Evolutionary conservation across 2,329 filamentous ascomycete species (phyloP), one percentile per base, ranked within the genome.

Genomic region (Exophiala phaeomuriformis): DNA sequence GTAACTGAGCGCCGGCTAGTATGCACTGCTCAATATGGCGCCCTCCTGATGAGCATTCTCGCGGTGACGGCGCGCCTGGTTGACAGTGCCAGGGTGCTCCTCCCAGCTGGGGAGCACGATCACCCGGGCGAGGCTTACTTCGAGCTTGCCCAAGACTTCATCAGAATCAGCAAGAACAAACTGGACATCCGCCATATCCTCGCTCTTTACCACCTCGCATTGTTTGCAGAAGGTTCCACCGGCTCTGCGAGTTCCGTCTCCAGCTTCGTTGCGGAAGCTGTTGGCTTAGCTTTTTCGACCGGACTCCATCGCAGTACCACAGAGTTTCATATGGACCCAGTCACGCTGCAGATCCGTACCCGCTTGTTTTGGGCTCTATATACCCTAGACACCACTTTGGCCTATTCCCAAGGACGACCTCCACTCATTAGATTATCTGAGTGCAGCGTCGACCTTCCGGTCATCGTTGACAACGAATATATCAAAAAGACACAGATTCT

Each of bases 401-500:
- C 49, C 32, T 52, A 52, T 47, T 46, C 49, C 27, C 49, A 52
- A 10, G 49, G 49, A 39, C 49, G 49, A 8, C 49, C 49, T 4
- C 49, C 49, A 10, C 49, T 52, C 7, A 52, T 52, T 12, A 46
- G 49, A n/a, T 30, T 52, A 29, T 52, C 49, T 4, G 49, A 52
- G 30, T 52, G 46, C 33, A 52, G 49, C 42, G 49, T 52, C n/a
- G 49, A 52, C 42, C 49, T 52, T 40, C 49, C 49, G 3, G 49
- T 39, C 42, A 52, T 52, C 12, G 49, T 52, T 6, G 49, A 52
- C 35, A 52, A 52, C 33, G 49, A 46, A 19, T 47, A 40, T 28
- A 52, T 52, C 7, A 52, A 47, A 31, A 52, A 52, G 42, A 47
- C 49, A 43, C 42, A 52, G 49, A 52, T 52, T 40, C 33, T 52